phyloP scores from a whole-genome alignment of 2,329 filamentous ascomycete genomes.

The Teratosphaeria destructans region DNA sequence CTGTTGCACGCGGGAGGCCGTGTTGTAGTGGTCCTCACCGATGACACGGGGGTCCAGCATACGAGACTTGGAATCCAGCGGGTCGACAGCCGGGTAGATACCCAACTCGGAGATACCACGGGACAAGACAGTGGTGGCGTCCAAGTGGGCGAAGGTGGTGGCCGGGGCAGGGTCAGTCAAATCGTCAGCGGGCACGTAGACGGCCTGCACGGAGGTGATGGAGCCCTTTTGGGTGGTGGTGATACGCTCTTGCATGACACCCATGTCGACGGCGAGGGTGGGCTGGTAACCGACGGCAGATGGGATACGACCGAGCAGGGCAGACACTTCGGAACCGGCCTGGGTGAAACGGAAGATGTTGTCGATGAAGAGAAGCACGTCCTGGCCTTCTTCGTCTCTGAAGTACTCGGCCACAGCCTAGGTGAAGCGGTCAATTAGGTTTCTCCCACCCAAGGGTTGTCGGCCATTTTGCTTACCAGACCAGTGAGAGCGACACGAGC shows the following conservation, averaged over 20 bases:
- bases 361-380: constrained; percentile 99
- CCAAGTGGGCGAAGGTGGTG: constrained; percentile 99
- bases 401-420: constrained; percentile 55
- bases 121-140: constrained; percentile 99
- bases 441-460: not conserved
- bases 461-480: constrained; percentile 1
- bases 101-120: constrained; percentile 99
- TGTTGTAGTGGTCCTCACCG: constrained; percentile 94
- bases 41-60: constrained; percentile 99
- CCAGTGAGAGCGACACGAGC: constrained; percentile 98
- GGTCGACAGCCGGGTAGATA: constrained; percentile 99
- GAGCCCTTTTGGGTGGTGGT: constrained; percentile 99
- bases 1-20: constrained; percentile 90
- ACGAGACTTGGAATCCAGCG: constrained; percentile 98
- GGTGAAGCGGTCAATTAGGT: not conserved
- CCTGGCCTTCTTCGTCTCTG: constrained; percentile 70
- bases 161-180: constrained; percentile 99
- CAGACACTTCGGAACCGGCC: constrained; percentile 99
- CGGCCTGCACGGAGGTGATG: constrained; percentile 99
- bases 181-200: constrained; percentile 99
- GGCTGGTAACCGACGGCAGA: constrained; percentile 99
- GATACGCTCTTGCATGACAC: constrained; percentile 99
- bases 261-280: constrained; percentile 97
- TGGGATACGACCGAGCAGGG: constrained; percentile 97
- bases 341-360: constrained; percentile 99